Evolutionary conservation across 768 basidiomycete genomes (phyloP), one percentile per base, ranked within the genome.

Genomic region (Xerocomellus dryophilus): DNA sequence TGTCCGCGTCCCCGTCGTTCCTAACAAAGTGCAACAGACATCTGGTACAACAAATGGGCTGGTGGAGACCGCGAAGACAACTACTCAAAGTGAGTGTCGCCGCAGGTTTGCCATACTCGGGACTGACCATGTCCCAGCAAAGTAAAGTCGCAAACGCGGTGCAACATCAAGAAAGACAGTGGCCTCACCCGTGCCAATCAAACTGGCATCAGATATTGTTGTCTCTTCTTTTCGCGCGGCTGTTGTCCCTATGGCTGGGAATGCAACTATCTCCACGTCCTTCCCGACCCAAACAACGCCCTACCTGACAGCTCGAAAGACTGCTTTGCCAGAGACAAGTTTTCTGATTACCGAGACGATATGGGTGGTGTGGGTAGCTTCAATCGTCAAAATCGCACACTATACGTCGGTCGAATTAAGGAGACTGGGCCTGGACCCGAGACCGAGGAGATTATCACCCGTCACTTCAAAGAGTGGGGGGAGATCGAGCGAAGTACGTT

Each of bases 41-140:
- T 96, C 47, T 99, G 97, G 96, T 98, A 96, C 70, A 94, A 98
- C 73, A 96, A 97, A 74, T 98, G 96, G 96, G 97, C 97, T n/a
- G 97, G 97, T 50, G 97, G 96, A 51, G 97, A 99, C 69, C 83
- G 93, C 29, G 97, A 98, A 70, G 96, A 99, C 68, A 88, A 83
- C 53, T 93, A 98, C 68, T 95, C 94, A 34, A 96, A 93, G 94
- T 93, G 60, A 53, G 87, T 77, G 14, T 32, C 8, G 0, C 23
- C 4, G 3, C 27, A 6, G 12, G 49, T n/a, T n/a, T 35, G 20
- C 15, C 59, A 38, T 31, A 17, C 53, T 7, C 3, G 31, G 11
- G 18, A 42, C 38, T 65, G 12, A 59, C 46, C 1, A 20, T 15
- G 35, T 11, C 50, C 10, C 64, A 95, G 92, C 67, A 96, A 98